These are phyloP conservation scores for Begonia peltatifolia DNA, from an alignment of 306 rosid species.

Conservation along the genomic window DNA sequence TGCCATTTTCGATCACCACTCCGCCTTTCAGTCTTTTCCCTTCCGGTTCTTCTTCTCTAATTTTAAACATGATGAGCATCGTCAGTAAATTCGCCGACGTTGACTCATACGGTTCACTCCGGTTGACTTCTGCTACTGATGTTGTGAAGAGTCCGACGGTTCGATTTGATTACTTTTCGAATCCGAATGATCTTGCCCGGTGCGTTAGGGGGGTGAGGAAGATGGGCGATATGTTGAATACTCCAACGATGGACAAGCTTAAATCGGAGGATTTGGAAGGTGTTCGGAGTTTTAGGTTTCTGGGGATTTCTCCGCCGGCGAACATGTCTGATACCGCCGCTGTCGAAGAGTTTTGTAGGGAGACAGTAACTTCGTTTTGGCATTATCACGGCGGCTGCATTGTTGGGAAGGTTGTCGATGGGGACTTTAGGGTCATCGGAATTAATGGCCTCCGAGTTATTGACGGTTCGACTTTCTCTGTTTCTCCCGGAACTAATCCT, in stretches of 20 bases:
- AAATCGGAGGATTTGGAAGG: constrained; percentile 1
- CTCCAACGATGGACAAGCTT: background rate
- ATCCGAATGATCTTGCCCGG: constrained; percentile 2
- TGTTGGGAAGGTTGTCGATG: constrained; percentile 7
- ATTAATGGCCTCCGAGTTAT: background rate
- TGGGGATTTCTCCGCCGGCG: constrained; percentile 2
- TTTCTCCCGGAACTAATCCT: constrained; percentile 7
- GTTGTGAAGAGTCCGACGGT: background rate
- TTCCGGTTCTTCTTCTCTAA: background rate
- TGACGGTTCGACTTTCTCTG: constrained; percentile 5
- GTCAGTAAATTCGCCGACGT: constrained; percentile 1
- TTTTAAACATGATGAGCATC: background rate
- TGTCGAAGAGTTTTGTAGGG: background rate
- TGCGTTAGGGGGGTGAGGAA: constrained; percentile 7
- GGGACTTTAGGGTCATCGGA: constrained; percentile 1
- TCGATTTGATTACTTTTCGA: constrained; percentile 2
- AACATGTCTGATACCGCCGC: constrained; percentile 2
- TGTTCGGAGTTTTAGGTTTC: background rate
- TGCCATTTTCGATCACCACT: background rate
- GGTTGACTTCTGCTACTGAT: constrained; percentile 1
- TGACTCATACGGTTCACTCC: background rate
- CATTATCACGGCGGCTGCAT: constrained; percentile 9
- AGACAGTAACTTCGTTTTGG: constrained; percentile 3
- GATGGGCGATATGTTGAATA: constrained; percentile 1
- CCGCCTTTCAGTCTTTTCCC: background rate